phyloP scores from a whole-genome alignment of 371 early-diverging fungal species.

The Haplosporangium sp. region DNA sequence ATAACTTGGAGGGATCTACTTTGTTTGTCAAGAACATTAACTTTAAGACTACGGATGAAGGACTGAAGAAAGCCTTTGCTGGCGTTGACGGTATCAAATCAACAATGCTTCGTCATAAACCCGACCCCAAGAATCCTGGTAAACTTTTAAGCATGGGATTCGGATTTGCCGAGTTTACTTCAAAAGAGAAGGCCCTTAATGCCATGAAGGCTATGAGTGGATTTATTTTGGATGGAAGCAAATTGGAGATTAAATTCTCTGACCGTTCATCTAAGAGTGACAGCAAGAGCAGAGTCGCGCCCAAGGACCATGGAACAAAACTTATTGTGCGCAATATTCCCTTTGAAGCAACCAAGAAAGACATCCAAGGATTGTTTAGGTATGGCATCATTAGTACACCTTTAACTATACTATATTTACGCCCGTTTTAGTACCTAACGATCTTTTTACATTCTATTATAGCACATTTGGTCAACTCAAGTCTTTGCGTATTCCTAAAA shows the following conservation, averaged over 20 bases:
- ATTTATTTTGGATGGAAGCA: slow-evolving; percentile 85
- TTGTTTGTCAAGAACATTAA: slow-evolving; percentile 95
- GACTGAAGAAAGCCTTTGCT: slow-evolving; percentile 76
- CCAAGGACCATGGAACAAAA: slow-evolving; percentile 80
- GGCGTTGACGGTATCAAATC: slow-evolving; percentile 80
- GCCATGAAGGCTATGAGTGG: slow-evolving; percentile 90
- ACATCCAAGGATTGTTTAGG: slow-evolving; percentile 92
- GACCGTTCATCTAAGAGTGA: slow-evolving; percentile 63
- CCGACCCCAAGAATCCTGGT: slow-evolving; percentile 82
- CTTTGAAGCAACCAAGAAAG: slow-evolving; percentile 98
- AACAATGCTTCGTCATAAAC: slow-evolving; percentile 83
- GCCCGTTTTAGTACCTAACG: slow-evolving; percentile 2
- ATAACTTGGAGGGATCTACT: slow-evolving; percentile 70
- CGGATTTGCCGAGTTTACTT: slow-evolving; percentile 94
- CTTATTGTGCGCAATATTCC: slow-evolving; percentile 98
- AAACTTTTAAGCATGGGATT: slow-evolving; percentile 93
- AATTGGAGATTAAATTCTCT: slow-evolving; percentile 88
- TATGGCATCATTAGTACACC: slow-evolving; percentile 41
- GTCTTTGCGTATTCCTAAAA: slow-evolving; percentile 95
- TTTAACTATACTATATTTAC: not conserved
- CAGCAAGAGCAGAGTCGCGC: slow-evolving; percentile 55
- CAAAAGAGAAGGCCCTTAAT: slow-evolving; percentile 79
- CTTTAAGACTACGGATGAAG: slow-evolving; percentile 87
- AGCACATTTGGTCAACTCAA: slow-evolving; percentile 94
- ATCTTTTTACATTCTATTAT: not conserved